Conservation (phyloP, 352 stramenopile genomes). For the Globisporangium camurandrum region DNA sequence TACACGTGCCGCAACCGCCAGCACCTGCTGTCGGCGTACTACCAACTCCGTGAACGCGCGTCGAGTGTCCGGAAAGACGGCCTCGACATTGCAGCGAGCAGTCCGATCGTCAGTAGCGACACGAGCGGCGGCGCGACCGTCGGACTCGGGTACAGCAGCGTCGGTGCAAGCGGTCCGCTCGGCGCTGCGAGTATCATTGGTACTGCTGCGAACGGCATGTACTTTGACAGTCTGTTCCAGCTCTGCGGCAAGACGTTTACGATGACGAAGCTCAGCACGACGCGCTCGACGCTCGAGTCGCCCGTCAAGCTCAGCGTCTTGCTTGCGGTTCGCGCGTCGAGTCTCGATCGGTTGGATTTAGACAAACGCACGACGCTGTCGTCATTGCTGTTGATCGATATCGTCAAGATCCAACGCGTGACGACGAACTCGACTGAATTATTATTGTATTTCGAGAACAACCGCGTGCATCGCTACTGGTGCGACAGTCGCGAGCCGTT, state of each 20-base stretch:
- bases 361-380: slow-evolving; percentile 62
- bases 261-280: slow-evolving; percentile 83
- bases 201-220: slow-evolving; percentile 53
- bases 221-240: slow-evolving; percentile 85
- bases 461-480: slow-evolving; percentile 84
- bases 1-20: slow-evolving; percentile 81
- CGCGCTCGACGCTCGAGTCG: slow-evolving; percentile 47
- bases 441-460: slow-evolving; percentile 82
- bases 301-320: slow-evolving; percentile 70
- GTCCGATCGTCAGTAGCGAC: slow-evolving; percentile 24
- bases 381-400: slow-evolving; percentile 81
- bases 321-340: slow-evolving; percentile 68
- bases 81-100: slow-evolving; percentile 36
- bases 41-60: slow-evolving; percentile 70
- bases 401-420: slow-evolving; percentile 85
- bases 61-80: slow-evolving; percentile 61
- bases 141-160: slow-evolving; percentile 22
- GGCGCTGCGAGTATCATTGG: slow-evolving; percentile 16
- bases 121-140: slow-evolving; percentile 10
- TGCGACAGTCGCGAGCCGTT: slow-evolving; percentile 81
- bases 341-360: slow-evolving; percentile 63
- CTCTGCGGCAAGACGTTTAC: slow-evolving; percentile 79
- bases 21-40: slow-evolving; percentile 81
- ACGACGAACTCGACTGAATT: slow-evolving; percentile 80
- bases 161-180: slow-evolving; percentile 16